Base-by-base conservation (phyloP, 1,284 basidiomycete species). In the Omphalotus olearius region DNA sequence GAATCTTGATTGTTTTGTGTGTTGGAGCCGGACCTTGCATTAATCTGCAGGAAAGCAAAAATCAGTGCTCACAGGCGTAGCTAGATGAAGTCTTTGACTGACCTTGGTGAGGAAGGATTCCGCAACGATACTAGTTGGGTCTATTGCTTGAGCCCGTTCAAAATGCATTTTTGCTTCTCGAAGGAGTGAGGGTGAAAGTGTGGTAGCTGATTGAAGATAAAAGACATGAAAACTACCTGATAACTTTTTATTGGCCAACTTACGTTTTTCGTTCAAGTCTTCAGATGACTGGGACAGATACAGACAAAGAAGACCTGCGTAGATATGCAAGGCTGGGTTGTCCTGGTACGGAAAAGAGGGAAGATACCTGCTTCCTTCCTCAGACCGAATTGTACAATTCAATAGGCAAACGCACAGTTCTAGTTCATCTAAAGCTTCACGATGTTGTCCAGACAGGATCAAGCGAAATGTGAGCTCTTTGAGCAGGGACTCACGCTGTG, bases 291-390 rank as follows among this genome's bases (percentile, higher is more conserved):
- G 82, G 16, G 81, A 75, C 16, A 80, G 66, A 59, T 83, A 79
- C 17, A 93, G 71, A 36, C 75, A 79, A 9, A 91, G 68, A 54
- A 94, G 67, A 2, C 90, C 93, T 2, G 91, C 91, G 58, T 94
- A 93, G 6, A 83, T 72, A 61, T 94, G 90, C 35, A 95, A 71
- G 2, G 82, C 69, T 1, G 86, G 77, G 54, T 91, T 89, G 56
- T 91, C 86, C 61, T 85, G 83, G 69, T 87, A 95, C 0, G 93
- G 93, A 64, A 88, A 86, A 1, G 88, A 87, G 0, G 89, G 84
- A 10, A 95, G 75, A 64, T 90, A 94, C 30, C 91, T 94, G 57
- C 1, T 25, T 26, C 18, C 30, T 13, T 33, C 30, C 30, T 4
- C 3, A 33, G 30, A 33, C 13, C 9, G 9, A 33, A 13, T 33